Percentiles rank a stretch among this genome's conserved stretches.
Evolutionary conservation across 805 yeast genomes (phyloP).

Genomic region (Wickerhamiella dianesei): DNA sequence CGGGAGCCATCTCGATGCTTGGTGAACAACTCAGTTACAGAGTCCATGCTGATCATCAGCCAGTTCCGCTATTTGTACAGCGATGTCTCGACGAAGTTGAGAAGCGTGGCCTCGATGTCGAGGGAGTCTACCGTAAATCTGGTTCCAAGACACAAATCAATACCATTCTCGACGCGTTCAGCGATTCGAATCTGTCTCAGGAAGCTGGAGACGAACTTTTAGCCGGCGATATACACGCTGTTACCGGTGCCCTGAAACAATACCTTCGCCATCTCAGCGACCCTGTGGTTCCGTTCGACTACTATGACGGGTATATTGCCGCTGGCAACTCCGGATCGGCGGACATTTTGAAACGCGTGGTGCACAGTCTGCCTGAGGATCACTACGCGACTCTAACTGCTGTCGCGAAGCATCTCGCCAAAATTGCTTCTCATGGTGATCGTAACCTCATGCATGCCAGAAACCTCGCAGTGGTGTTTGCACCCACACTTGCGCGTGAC

Average conservation of each 20-base stretch:
- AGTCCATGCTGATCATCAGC: constrained; percentile 1
- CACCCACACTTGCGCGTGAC: constrained; percentile 82
- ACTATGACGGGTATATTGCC: constrained; percentile 53
- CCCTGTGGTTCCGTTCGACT: constrained; percentile 61
- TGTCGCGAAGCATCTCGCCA: constrained; percentile 51
- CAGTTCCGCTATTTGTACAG: constrained; percentile 57
- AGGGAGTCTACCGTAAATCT: constrained; percentile 83
- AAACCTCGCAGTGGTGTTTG: constrained; percentile 83
- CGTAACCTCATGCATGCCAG: constrained; percentile 69
- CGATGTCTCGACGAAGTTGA: constrained; percentile 70
- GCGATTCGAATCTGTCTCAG: constrained; percentile 9
- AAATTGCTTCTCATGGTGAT: constrained; percentile 39
- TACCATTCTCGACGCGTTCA: constrained; percentile 29
- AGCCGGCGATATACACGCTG: constrained; percentile 66
- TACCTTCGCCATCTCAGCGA: constrained; percentile 74
- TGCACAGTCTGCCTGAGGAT: constrained; percentile 48
- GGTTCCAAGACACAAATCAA: constrained; percentile 64
- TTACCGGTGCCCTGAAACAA: constrained; percentile 75
- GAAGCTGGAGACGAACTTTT: constrained; percentile 28
- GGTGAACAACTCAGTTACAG: neutral
- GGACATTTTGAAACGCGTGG: constrained; percentile 33
- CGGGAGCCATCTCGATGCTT: neutral
- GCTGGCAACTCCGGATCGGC: constrained; percentile 33
- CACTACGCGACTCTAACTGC: constrained; percentile 45
- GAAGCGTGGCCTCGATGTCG: constrained; percentile 54